These are phyloP conservation scores for Bruguiera gymnorhiza DNA, from an alignment of 345 rosid species.

Conservation along the genomic window DNA sequence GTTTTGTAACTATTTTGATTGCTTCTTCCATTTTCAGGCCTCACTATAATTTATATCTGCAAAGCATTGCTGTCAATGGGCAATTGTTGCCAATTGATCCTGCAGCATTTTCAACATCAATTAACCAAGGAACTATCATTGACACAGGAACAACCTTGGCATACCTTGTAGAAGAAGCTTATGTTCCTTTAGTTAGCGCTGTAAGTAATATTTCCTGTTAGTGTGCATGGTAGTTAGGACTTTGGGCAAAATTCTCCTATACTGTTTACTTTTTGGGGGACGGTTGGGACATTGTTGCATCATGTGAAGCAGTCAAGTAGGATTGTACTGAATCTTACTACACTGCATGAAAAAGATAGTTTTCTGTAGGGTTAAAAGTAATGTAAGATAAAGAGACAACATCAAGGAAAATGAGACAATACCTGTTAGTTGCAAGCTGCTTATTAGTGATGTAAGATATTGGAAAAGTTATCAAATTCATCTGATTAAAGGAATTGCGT, in stretches of 20 bases:
- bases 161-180: constrained; percentile 79
- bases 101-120: constrained; percentile 68
- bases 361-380: background rate
- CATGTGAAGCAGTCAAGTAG: too few relatives aligned
- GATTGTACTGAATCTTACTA: too few relatives aligned
- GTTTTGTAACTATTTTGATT: constrained; percentile 18
- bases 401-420: background rate
- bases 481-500: background rate
- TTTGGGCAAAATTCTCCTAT: too few relatives aligned
- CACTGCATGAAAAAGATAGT: background rate
- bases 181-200: constrained; percentile 56
- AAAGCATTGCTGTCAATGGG: constrained; percentile 83
- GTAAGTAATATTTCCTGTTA: constrained; percentile 44
- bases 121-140: constrained; percentile 73
- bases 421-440: constrained; percentile 3
- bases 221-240: too few relatives aligned
- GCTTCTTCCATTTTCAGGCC: constrained; percentile 48
- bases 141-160: constrained; percentile 98
- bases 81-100: constrained; percentile 60
- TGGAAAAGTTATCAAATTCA: background rate
- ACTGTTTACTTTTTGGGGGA: too few relatives aligned
- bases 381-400: background rate
- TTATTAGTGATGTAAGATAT: background rate
- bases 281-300: too few relatives aligned
- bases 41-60: constrained; percentile 89